Evolutionary conservation across 2,329 filamentous ascomycete species (phyloP).

Genomic region (Biscogniauxia mediterranea): DNA sequence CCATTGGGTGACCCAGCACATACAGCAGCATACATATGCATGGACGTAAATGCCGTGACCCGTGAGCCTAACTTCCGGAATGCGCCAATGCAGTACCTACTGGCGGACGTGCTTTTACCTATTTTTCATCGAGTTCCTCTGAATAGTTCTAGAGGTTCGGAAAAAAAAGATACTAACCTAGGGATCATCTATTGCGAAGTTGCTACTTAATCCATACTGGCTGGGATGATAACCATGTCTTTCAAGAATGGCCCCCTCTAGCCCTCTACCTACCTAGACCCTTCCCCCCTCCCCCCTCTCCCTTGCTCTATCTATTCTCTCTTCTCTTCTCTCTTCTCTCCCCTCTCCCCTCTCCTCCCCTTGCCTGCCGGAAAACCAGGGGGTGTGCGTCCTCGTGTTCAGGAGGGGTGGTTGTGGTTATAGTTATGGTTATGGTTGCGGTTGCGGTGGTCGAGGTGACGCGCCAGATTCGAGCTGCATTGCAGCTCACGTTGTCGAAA

Average conservation of each 20-base stretch:
- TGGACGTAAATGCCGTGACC: conserved; percentile 26
- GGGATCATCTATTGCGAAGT: background rate
- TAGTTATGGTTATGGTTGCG: conserved; percentile 13
- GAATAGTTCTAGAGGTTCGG: background rate
- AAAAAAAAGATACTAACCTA: background rate
- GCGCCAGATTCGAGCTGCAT: conserved; percentile 16
- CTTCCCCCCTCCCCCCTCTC: no score
- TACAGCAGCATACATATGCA: conserved; percentile 30
- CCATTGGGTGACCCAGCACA: conserved; percentile 23
- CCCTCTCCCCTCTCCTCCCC: no score
- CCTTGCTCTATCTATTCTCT: no score
- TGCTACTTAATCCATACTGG: background rate
- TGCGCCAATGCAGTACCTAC: conserved; percentile 14
- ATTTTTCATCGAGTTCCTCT: background rate
- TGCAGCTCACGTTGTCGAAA: conserved; percentile 7
- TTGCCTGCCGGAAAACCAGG: background rate
- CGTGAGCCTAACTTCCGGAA: conserved; percentile 27
- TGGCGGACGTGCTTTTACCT: conserved; percentile 1
- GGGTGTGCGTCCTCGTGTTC: background rate
- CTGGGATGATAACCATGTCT: background rate
- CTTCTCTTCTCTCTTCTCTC: no score
- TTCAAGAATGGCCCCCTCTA: background rate
- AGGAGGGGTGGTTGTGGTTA: background rate
- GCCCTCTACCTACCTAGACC: no score
- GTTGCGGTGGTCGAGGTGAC: conserved; percentile 15